Percentiles rank a stretch among this genome's conserved stretches.
Conservation (phyloP, 192 early-diverging fungal genomes). For the Martensiomyces pterosporus region DNA sequence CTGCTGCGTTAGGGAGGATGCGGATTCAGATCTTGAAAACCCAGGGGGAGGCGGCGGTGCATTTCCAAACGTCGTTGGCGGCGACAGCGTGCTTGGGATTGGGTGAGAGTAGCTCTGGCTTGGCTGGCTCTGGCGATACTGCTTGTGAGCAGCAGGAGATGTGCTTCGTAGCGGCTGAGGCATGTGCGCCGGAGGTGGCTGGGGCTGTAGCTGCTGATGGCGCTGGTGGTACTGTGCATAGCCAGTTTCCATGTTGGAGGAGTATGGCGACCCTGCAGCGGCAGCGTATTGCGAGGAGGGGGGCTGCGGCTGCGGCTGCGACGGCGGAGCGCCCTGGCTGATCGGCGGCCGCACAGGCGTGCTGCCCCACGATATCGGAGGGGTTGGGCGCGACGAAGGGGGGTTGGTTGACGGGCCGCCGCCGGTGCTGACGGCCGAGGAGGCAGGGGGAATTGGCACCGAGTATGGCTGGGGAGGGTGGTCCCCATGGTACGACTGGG, state of each 20-base stretch:
- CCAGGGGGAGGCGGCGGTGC: conserved; percentile 1
- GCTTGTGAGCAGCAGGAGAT: no score
- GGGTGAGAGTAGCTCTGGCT: conserved; percentile 9
- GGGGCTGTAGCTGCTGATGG: background rate
- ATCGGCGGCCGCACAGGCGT: conserved; percentile 2
- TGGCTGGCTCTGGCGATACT: no score
- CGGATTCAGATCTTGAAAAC: background rate
- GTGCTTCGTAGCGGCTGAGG: conserved; percentile 5
- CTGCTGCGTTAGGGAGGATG: no score
- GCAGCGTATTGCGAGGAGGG: background rate
- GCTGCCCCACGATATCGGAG: conserved; percentile 6
- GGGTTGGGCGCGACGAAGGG: conserved; percentile 3
- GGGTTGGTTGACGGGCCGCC: no score
- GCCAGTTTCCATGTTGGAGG: conserved; percentile 23
- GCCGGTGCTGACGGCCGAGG: no score
- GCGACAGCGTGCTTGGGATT: conserved; percentile 3
- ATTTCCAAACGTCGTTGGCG: background rate
- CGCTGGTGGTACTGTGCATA: conserved; percentile 5
- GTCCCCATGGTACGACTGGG: conserved; percentile 12
- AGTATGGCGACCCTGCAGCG: background rate
- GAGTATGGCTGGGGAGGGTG: conserved; percentile 9
- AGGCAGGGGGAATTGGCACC: conserved; percentile 5
- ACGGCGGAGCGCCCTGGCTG: background rate
- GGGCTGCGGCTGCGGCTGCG: background rate
- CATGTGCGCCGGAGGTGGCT: conserved; percentile 1